Evolutionary conservation across 2,329 filamentous ascomycete species (phyloP).

Genomic region (Diaporthe sp.): DNA sequence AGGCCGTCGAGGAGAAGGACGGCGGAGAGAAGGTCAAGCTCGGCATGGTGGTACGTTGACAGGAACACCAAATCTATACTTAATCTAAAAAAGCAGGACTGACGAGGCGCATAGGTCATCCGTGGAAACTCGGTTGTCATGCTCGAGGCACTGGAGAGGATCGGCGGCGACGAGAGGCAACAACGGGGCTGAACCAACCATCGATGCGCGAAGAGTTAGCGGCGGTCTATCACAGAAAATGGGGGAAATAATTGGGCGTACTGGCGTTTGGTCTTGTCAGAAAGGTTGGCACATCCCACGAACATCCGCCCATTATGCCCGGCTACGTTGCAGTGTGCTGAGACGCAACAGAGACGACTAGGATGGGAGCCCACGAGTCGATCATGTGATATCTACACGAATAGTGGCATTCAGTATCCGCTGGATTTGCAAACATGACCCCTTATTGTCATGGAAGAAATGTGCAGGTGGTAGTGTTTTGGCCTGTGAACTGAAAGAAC

Average conservation of each 20-base stretch:
- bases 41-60: conserved; percentile 85
- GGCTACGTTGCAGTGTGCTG: conserved; percentile 12
- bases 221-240: not conserved
- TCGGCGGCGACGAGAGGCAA: conserved; percentile 71
- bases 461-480: not conserved
- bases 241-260: conserved; percentile 24
- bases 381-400: conserved; percentile 5
- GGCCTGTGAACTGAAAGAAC: not conserved
- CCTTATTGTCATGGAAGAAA: not conserved
- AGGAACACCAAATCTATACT: not conserved
- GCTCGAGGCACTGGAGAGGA: conserved; percentile 85
- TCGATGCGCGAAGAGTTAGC: not conserved
- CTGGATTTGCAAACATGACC: not conserved
- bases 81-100: not conserved
- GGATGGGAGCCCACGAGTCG: conserved; percentile 3
- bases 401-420: not conserved
- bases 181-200: conserved; percentile 40
- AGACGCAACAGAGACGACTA: conserved; percentile 29
- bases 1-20: conserved; percentile 94
- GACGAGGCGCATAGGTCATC: conserved; percentile 75
- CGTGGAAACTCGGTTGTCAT: conserved; percentile 98
- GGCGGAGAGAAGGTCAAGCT: conserved; percentile 90
- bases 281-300: conserved; percentile 29
- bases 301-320: conserved; percentile 27
- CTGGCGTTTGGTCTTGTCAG: conserved; percentile 30